Evolutionary conservation across 805 yeast genomes (phyloP), one percentile per base, ranked within the genome.

Genomic region (Yamadazyma endophytica): DNA sequence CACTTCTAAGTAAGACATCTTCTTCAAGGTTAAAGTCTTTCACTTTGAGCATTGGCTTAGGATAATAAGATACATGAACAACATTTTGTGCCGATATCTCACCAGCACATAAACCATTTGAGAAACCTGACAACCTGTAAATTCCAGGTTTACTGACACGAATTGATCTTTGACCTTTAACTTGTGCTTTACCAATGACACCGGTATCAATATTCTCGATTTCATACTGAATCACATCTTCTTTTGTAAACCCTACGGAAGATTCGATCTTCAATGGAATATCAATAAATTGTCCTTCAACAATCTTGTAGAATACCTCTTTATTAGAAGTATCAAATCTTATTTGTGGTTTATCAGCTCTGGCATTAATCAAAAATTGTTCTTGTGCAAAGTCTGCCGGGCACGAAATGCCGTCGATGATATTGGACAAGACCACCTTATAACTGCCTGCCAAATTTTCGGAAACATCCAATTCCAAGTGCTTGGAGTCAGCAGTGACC

Each of bases 371-470:
- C 16, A 58, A 69, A 17, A 63, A 40, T 2, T 37, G 35, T 40
- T 83, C 89, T 14, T 73, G 72, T 13, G 73, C 76, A 27, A 84
- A 58, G 9, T 75, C 76, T n/a, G 85, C 90, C 13, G 71, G 68
- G 58, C 99, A 92, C 1, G 79, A 78, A 8, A 83, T 74, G n/a
- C 75, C 69, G 52, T 92, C 99, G 14, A 69, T 70, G 2, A 85
- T 75, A 8, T 84, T 70, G 2, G 74, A 68, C 39, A 92, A 51
- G 2, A 77, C 66, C 1, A 90, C 56, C 16, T 72, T 70, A 52
- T 77, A 88, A n/a, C 73, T 69, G 4, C 96, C 96, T 13, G 96
- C 95, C 14, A 64, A 58, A 32, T 84, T 68, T 1, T 58, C 49
- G 1, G 85, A 81, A 0, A 86, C 74, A 6, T 52, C 26, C 77